A percentile compares a stretch with the other conserved stretches of the same genome.
Evolutionary conservation across 495 filamentous ascomycete species (phyloP).

Genomic region (Opeltia flavorubescens): DNA sequence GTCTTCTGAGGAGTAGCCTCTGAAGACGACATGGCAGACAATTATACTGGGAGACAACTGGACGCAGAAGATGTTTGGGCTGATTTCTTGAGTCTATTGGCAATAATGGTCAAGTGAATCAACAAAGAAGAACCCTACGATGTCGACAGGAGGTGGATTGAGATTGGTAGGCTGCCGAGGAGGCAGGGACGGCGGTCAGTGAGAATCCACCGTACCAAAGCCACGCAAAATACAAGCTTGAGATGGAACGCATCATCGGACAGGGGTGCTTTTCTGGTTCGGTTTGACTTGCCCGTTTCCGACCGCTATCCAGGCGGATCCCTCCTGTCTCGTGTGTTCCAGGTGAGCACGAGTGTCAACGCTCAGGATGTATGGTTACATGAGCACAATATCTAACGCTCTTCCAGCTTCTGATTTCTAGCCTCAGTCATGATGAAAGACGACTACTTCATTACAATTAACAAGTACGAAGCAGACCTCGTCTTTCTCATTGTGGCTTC

Average conservation of each 20-base stretch:
- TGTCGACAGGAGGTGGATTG: background rate
- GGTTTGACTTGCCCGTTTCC: conserved; percentile 1
- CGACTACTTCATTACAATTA: background rate
- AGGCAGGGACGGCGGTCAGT: background rate
- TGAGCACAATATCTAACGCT: background rate
- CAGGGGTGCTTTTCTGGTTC: background rate
- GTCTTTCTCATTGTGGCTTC: background rate
- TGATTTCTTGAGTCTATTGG: background rate
- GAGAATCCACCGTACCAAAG: background rate
- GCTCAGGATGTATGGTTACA: background rate
- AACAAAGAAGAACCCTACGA: background rate
- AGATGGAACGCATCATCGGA: conserved; percentile 3
- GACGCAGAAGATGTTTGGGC: background rate
- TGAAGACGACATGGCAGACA: conserved; percentile 9
- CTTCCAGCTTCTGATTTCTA: background rate
- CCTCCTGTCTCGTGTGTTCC: background rate
- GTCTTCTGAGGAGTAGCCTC: conserved; percentile 3
- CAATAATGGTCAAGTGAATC: background rate
- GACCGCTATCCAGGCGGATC: background rate
- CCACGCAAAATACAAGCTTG: background rate
- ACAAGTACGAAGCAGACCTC: background rate
- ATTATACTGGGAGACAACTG: background rate
- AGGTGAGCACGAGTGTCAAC: background rate
- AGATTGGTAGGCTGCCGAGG: background rate
- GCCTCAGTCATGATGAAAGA: background rate